These are phyloP conservation scores for Garcia nutans DNA, from an alignment of 345 rosid genomes.

Conservation along the genomic window DNA sequence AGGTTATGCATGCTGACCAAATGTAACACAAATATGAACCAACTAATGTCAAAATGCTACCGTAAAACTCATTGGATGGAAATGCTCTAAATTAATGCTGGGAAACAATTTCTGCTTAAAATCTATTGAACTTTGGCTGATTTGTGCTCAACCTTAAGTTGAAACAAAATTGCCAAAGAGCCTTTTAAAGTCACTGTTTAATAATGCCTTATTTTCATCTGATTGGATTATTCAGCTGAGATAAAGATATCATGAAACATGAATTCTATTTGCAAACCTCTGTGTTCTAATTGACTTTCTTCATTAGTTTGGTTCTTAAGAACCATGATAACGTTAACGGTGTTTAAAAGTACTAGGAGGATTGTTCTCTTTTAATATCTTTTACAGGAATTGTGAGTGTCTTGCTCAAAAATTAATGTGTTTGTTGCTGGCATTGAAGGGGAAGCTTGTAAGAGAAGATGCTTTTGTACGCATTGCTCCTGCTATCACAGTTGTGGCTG, in stretches of 20 bases:
- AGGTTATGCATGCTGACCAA: too few species aligned
- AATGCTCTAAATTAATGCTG: not conserved
- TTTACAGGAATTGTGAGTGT: not conserved
- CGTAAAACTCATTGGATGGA: not conserved
- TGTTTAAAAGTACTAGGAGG: not conserved
- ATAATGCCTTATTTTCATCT: not conserved
- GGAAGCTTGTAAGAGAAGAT: conserved; percentile 65
- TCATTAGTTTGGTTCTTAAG: not conserved
- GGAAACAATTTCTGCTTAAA: too few species aligned
- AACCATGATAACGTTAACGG: not conserved
- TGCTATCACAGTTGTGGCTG: conserved; percentile 87
- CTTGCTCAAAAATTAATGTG: conserved; percentile 6
- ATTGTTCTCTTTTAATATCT: conserved; percentile 8
- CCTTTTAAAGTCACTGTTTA: not conserved
- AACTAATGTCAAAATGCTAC: not conserved
- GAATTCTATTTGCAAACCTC: not conserved
- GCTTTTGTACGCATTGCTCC: conserved; percentile 92
- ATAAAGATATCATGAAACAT: not conserved
- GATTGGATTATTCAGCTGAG: not conserved
- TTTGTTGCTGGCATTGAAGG: conserved; percentile 45
- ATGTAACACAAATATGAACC: too few species aligned
- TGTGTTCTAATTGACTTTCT: not conserved
- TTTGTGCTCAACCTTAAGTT: not conserved
- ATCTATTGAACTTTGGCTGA: too few species aligned
- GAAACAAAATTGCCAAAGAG: not conserved